Evolutionary conservation across 1,284 basidiomycete species (phyloP), one percentile per base, ranked within the genome.

Genomic region (Wolfiporia cocos): DNA sequence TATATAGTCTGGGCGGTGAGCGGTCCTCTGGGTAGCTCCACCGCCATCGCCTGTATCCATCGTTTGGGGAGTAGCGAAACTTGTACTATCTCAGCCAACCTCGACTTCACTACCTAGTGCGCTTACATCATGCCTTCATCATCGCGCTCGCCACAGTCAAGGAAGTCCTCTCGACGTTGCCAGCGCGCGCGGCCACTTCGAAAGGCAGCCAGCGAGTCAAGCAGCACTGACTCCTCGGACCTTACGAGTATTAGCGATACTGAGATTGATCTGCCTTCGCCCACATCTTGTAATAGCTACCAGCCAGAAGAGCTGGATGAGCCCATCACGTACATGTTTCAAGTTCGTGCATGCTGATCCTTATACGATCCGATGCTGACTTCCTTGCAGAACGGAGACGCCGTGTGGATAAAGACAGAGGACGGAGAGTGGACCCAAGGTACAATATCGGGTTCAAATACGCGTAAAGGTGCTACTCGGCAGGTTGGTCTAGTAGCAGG

Each of bases 221-320:
- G 46, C 36, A 39, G 42, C 43, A 35, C 38, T 20, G 47, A 49
- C 30, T 41, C 41, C 4, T 41, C 43, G 15, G 38, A 41, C 10
- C 35, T 37, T 15, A 36, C 24, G 12, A 22, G 19, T 18, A 30
- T 32, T 18, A 39, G 42, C 32, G 42, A 43, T 32, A n/a, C 19
- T 2, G 37, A 44, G n/a, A 19, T 20, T n/a, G 38, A 40, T n/a
- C 15, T 18, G 9, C 12, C 37, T 2, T 29, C 41, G 28, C 39
- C n/a, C 4, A 4, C 39, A 20, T 15, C 31, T 10, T 38, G 39
- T 36, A 39, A 21, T n/a, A 34, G 40, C 11, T 49, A 44, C 26
- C 42, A 43, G 12, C 43, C 46, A 2, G 43, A 45, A 11, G 51
- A 53, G 22, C 44, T 53, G n/a, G 51, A 53, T 32, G 51, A 53